Base-by-base conservation (phyloP, 257 asterid species). In the Anisodus tanguticus region DNA sequence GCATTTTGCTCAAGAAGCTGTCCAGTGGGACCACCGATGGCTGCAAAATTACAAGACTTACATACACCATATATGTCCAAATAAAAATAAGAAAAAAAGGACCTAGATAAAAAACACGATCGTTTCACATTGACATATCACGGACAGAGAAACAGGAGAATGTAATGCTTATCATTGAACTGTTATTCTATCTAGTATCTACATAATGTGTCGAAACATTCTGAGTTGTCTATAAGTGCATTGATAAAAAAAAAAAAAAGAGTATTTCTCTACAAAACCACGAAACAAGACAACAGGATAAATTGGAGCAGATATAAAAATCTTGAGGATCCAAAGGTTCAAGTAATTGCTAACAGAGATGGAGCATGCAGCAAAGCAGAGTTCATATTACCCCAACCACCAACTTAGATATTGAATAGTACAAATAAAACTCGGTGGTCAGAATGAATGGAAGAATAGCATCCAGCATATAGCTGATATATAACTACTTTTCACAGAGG, bases 1-100 rank as follows among this genome's bases (percentile, higher is more conserved):
- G 97, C 94, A 85, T 62, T 91, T 91, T 92, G 94, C 92, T 94
- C 93, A 86, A 92, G 97, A 80, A 92, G 93, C 85, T 89, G 94
- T 53, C 97, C 97, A 80, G 92, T 78, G 79, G 87, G 82, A 82
- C 97, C 98, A 85, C 97, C 98, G 88, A 96, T 93, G 76, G 83
- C 98, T 96, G 93, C 88, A 90, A 90, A 86, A 26, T 66, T 70
- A 70, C 37, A 70, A 7, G 15, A 69, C 22, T 63, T 82, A 89
- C 79, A 82, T 83, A 72, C 41, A 39, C 80, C 63, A 45, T 62
- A 8, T n/a, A 64, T 51, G 80, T 8, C 47, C 57, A 72, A 51
- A 8, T 49, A 37, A 67, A 41, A 43, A 62, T 19, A 63, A 6
- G 58, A 43, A 19, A 54, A 62, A n/a, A 9, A 57, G 16, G 57